Conservation (phyloP, 164 flowering plant genomes). For the Malania oleifera region DNA sequence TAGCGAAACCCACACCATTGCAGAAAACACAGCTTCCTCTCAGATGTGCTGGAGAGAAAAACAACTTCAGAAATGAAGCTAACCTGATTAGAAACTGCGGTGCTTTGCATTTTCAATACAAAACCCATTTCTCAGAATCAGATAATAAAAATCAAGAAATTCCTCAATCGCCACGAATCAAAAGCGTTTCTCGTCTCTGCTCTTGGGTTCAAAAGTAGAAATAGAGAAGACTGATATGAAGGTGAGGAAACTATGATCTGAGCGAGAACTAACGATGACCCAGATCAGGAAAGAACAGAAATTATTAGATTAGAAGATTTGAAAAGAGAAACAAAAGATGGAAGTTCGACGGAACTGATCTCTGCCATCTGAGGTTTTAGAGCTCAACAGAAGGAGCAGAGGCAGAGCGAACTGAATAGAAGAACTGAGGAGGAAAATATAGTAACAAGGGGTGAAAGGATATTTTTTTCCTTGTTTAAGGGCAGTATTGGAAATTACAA, state of each 20-base stretch:
- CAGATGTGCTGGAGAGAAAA: background rate
- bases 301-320: conserved; percentile 2
- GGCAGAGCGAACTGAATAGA: background rate
- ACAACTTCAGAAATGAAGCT: conserved; percentile 21
- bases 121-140: conserved; percentile 25
- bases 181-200: conserved; percentile 5
- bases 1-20: background rate
- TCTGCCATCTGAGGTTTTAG: conserved; percentile 4
- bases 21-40: background rate
- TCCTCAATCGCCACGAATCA: background rate
- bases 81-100: conserved; percentile 23
- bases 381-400: conserved; percentile 14
- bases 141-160: conserved; percentile 8
- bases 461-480: background rate
- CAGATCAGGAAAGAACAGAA: conserved; percentile 18
- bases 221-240: background rate
- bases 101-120: conserved; percentile 14
- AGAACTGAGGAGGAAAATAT: background rate
- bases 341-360: conserved; percentile 11
- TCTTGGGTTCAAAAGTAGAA: conserved; percentile 3
- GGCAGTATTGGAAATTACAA: too few species aligned
- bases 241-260: conserved; percentile 17
- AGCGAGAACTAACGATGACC: conserved; percentile 8
- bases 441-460: conserved; percentile 8
- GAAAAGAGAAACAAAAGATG: conserved; percentile 1